These are phyloP conservation scores for Trametes sanguinea DNA, from an alignment of 768 basidiomycete genomes.

Conservation along the genomic window DNA sequence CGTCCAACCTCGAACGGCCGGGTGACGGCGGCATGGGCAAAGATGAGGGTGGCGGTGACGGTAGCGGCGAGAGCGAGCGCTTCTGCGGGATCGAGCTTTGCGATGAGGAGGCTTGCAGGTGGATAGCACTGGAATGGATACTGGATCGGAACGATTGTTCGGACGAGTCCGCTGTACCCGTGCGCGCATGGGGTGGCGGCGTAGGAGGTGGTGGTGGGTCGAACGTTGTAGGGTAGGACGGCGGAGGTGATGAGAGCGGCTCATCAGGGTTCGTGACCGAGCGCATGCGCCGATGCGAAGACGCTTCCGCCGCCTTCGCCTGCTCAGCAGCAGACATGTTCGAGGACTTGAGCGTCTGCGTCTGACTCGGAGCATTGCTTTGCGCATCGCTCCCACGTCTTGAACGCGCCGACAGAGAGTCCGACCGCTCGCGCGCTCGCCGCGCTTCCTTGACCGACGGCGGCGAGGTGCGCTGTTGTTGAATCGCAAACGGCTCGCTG, in stretches of 20 bases:
- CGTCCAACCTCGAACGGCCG: slow-evolving; percentile 21
- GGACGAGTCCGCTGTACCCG: slow-evolving; percentile 12
- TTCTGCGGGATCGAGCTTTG: slow-evolving; percentile 16
- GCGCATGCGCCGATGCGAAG: slow-evolving; percentile 18
- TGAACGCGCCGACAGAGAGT: slow-evolving; percentile 5
- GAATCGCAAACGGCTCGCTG: slow-evolving; percentile 7
- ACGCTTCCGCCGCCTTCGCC: slow-evolving; percentile 18
- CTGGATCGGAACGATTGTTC: slow-evolving; percentile 13
- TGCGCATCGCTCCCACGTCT: slow-evolving; percentile 4
- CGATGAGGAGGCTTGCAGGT: slow-evolving; percentile 9
- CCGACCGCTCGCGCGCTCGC: slow-evolving; percentile 3
- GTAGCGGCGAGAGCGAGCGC: slow-evolving; percentile 19
- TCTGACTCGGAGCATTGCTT: slow-evolving; percentile 6
- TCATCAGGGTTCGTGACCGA: slow-evolving; percentile 22
- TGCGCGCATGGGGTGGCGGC: neutral
- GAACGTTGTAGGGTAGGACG: slow-evolving; percentile 13
- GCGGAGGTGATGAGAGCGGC: slow-evolving; percentile 19
- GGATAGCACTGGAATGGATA: neutral
- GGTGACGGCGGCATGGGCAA: slow-evolving; percentile 11
- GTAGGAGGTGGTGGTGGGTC: slow-evolving; percentile 8
- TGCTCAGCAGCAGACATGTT: slow-evolving; percentile 5
- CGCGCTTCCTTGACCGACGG: neutral
- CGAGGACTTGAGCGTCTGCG: neutral
- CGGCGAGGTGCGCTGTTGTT: neutral
- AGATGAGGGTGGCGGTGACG: slow-evolving; percentile 20